Evolutionary conservation across 495 filamentous ascomycete genomes (phyloP).

Genomic region (Friedmanniomyces endolithicus): DNA sequence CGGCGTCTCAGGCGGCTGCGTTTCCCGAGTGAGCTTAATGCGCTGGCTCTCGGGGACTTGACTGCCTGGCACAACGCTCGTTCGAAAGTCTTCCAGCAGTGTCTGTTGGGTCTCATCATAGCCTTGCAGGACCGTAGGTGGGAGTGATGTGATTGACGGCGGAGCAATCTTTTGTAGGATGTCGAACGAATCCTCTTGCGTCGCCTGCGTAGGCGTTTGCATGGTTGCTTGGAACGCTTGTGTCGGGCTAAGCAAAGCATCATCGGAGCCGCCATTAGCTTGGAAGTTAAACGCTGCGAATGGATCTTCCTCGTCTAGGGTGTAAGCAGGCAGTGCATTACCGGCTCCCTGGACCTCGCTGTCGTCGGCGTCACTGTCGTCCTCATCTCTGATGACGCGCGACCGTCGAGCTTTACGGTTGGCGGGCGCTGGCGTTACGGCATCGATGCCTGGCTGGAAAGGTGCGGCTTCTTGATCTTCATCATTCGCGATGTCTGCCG

Average conservation of each 20-base stretch:
- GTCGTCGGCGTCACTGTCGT: constrained; percentile 19
- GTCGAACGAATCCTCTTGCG: constrained; percentile 34
- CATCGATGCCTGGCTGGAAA: background rate
- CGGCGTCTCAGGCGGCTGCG: constrained; percentile 14
- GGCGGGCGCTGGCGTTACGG: background rate
- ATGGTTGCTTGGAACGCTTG: constrained; percentile 91
- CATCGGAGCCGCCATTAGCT: constrained; percentile 1
- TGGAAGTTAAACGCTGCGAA: constrained; percentile 32
- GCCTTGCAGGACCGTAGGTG: constrained; percentile 17
- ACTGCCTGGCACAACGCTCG: constrained; percentile 47
- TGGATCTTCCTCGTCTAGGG: constrained; percentile 16
- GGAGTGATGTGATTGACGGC: constrained; percentile 35
- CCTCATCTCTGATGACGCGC: constrained; percentile 24
- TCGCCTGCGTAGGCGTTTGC: constrained; percentile 36
- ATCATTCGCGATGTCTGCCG: background rate
- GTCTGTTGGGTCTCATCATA: constrained; percentile 38
- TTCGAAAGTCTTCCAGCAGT: constrained; percentile 22
- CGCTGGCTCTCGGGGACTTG: constrained; percentile 34
- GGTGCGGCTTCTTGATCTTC: background rate
- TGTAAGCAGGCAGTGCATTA: background rate
- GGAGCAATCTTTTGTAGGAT: constrained; percentile 43
- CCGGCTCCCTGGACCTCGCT: constrained; percentile 9
- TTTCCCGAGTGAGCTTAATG: constrained; percentile 18
- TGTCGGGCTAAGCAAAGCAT: constrained; percentile 55
- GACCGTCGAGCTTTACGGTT: constrained; percentile 2